phyloP scores from a whole-genome alignment of 345 rosid genomes.

The Triadica sebifera region DNA sequence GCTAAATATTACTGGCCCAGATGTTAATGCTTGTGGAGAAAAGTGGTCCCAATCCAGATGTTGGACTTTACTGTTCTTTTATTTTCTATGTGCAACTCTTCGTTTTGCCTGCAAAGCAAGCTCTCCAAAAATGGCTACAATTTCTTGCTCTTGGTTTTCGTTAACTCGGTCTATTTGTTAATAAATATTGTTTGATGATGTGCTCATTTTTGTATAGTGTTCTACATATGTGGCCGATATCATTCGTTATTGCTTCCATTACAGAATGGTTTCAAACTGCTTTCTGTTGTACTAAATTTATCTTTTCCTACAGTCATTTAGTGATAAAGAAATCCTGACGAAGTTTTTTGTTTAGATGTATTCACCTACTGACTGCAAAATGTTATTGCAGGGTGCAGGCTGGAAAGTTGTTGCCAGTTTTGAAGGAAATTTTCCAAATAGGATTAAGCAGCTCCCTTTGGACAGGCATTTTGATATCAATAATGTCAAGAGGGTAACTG shows the following conservation, averaged over 20 bases:
- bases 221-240: not conserved
- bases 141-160: not conserved
- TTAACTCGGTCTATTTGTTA: not conserved
- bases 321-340: not conserved
- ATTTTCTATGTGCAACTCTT: not conserved
- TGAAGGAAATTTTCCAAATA: conserved; percentile 91
- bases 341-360: not conserved
- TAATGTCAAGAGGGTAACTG: conserved; percentile 85
- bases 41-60: not conserved
- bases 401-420: conserved; percentile 98
- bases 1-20: not conserved
- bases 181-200: not conserved
- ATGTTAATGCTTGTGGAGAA: not conserved
- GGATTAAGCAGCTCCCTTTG: conserved; percentile 93
- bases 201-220: not conserved
- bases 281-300: not conserved
- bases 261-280: not conserved
- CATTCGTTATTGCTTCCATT: not conserved
- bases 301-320: not conserved
- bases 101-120: not conserved
- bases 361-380: not conserved
- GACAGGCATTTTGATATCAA: conserved; percentile 92
- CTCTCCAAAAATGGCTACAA: not conserved
- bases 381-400: conserved; percentile 75
- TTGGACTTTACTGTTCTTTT: too few species aligned